Evolutionary conservation across 2,329 filamentous ascomycete species (phyloP), one percentile per base, ranked within the genome.

Genomic region (Aspergillus pseudoviridinutans): DNA sequence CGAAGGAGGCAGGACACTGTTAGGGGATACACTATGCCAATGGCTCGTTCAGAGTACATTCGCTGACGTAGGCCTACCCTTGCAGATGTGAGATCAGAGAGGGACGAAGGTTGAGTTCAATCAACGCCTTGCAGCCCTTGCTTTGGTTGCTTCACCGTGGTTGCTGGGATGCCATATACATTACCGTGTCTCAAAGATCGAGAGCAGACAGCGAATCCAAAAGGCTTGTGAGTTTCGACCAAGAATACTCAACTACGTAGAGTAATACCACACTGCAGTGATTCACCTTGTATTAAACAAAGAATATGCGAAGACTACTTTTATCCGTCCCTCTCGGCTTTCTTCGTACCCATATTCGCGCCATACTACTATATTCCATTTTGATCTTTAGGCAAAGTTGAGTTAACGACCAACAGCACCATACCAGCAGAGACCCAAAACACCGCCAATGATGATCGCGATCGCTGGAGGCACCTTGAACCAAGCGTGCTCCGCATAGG

Each of bases 381-480:
- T 17, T 35, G 12, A 35, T 35, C 28, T 38, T 38, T 14, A 38
- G 32, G 32, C 32, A 38, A 17, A 38, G 2, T 12, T 14, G 44
- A 47, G 5, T 24, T 47, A 47, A 47, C 44, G 44, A 14, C 67
- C 64, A 27, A 81, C 74, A 49, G 76, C 77, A 0, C 72, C 80
- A 68, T 78, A 82, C 72, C 80, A 75, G 50, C 76, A 70, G 57
- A 82, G 58, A 0, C 80, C 80, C 62, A 82, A 64, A n/a, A 76
- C 66, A 1, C 74, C 80, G 0, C 80, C 80, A 32, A 78, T 24
- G 0, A 81, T 50, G 62, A 82, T 82, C 0, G 78, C 76, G 29
- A 75, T 53, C 0, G 79, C 71, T 1, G 80, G 73, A 24, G 66
- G 72, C 1, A 82, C 59, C 3, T 70, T 69, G 61, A 82, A 82